Evolutionary conservation across 192 early-diverging fungal genomes (phyloP).

Genomic region (Chytriomyces sp.): DNA sequence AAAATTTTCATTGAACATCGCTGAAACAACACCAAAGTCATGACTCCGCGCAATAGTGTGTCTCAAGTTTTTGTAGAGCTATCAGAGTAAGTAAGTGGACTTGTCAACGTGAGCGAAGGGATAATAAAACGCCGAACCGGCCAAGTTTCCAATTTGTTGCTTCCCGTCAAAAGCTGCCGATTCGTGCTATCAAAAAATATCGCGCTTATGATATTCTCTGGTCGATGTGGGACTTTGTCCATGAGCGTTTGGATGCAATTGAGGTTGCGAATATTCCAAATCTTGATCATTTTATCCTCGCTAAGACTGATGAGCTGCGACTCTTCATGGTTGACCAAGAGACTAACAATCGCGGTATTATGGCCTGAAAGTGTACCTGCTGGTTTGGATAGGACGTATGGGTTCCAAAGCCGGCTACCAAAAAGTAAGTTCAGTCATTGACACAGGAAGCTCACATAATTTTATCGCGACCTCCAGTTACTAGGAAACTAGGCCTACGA

Average conservation of each 20-base stretch:
- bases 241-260: constrained; percentile 62
- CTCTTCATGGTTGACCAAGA: constrained; percentile 62
- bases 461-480: constrained; percentile 66
- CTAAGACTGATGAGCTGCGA: constrained; percentile 60
- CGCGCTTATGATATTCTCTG: constrained; percentile 58
- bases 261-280: constrained; percentile 63
- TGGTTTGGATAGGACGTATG: constrained; percentile 66
- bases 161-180: constrained; percentile 57
- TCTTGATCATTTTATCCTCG: constrained; percentile 65
- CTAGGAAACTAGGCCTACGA: constrained; percentile 61
- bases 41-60: constrained; percentile 49
- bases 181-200: constrained; percentile 58
- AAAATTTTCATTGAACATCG: constrained; percentile 65
- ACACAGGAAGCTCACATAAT: constrained; percentile 51
- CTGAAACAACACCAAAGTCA: constrained; percentile 53
- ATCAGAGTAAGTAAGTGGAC: background rate
- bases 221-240: constrained; percentile 60
- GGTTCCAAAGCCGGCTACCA: constrained; percentile 65
- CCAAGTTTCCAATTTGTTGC: constrained; percentile 55
- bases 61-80: constrained; percentile 52
- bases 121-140: constrained; percentile 38
- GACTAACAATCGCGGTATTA: constrained; percentile 50
- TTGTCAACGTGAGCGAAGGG: background rate
- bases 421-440: background rate
- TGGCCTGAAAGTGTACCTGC: constrained; percentile 61